Conservation (phyloP, 305 asterid species). For the Solanum aculeatissimum region DNA sequence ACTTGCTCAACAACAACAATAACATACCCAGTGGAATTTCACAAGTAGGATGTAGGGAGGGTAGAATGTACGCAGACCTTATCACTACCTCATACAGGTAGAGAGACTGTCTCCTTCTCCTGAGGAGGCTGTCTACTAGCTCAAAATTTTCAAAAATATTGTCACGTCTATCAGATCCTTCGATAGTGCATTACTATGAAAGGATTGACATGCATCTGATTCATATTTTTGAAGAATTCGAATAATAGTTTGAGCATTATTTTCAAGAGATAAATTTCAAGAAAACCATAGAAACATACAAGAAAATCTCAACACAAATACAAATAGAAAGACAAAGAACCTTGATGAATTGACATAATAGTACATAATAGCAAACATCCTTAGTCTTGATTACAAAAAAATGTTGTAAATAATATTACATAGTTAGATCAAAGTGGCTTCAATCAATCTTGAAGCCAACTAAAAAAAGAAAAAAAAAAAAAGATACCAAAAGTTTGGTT, state of each 20-base stretch:
- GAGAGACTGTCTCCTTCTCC: too few species aligned
- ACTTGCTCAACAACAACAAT: too few species aligned
- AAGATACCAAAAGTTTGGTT: neutral
- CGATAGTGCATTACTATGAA: too few species aligned
- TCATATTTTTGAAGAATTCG: neutral
- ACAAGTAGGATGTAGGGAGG: too few species aligned
- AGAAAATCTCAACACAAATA: neutral
- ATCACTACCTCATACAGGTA: too few species aligned
- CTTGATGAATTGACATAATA: neutral
- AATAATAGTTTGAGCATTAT: neutral
- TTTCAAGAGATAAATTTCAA: neutral
- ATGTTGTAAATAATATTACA: neutral
- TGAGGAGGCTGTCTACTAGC: neutral
- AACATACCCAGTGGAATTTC: too few species aligned
- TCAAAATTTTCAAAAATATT: neutral
- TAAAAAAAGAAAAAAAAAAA: neutral
- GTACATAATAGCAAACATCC: neutral
- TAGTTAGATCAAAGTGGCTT: neutral
- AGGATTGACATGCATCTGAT: accelerated
- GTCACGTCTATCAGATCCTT: neutral
- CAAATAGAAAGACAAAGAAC: neutral
- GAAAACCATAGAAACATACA: neutral
- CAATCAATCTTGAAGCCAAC: neutral
- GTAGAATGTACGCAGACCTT: too few species aligned
- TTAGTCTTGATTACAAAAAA: neutral